A percentile compares a stretch with the other conserved stretches of the same genome.
These are phyloP conservation scores for Trichoderma simmonsii DNA, from an alignment of 2,329 filamentous ascomycete genomes.

Conservation along the genomic window DNA sequence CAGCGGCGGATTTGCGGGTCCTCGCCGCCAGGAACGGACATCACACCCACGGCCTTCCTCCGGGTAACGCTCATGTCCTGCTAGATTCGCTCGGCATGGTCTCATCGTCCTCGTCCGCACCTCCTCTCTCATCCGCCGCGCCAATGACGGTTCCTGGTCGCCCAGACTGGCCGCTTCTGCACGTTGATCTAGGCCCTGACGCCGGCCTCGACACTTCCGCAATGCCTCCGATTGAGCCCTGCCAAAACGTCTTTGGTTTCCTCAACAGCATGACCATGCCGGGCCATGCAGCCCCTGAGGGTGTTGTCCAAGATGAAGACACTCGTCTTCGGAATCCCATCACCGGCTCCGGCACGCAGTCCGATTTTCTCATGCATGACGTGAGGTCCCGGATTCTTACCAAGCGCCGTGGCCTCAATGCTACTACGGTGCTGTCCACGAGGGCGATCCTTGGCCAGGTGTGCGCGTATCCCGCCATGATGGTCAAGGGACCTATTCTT, in stretches of 20 bases:
- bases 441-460: conserved; percentile 23
- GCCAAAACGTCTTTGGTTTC: background rate
- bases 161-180: background rate
- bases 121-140: background rate
- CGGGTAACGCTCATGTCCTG: background rate
- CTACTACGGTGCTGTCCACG: conserved; percentile 8
- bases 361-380: background rate
- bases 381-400: conserved; percentile 5
- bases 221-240: background rate
- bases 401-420: conserved; percentile 15
- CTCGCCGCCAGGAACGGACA: background rate
- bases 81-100: background rate
- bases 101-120: background rate
- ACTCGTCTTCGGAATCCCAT: background rate
- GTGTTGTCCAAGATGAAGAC: background rate
- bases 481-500: conserved; percentile 19
- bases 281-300: background rate
- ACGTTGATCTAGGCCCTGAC: background rate
- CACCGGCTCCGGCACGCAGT: background rate
- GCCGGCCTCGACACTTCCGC: background rate
- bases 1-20: background rate
- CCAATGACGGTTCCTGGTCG: background rate
- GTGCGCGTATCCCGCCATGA: conserved; percentile 22
- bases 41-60: background rate
- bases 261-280: background rate